phyloP scores from a whole-genome alignment of 2,329 filamentous ascomycete species.

The Arthrobotrys musiformis region DNA sequence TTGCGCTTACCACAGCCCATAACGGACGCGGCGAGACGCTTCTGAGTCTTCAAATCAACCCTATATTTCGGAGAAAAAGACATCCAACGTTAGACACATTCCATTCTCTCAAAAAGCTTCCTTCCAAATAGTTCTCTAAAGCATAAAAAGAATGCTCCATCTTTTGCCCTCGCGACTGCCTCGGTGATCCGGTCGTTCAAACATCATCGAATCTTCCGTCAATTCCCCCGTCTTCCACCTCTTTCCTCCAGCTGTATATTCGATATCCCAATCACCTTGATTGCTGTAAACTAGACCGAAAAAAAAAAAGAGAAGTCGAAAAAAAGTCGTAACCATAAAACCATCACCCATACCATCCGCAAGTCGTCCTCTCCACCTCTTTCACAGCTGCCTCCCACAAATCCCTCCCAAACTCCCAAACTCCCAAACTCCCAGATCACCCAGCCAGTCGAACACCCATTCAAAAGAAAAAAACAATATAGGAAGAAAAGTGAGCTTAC shows the following conservation, averaged over 20 bases:
- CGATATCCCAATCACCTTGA: no score
- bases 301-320: no score
- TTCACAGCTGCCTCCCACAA: not conserved
- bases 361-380: not conserved
- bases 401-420: not conserved
- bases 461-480: slow-evolving; percentile 1
- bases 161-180: not conserved
- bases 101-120: no score
- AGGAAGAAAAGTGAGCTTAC: slow-evolving; percentile 15
- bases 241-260: slow-evolving; percentile 3
- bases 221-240: slow-evolving; percentile 2
- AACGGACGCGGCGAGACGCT: slow-evolving; percentile 98
- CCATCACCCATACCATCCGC: not conserved
- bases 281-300: not conserved
- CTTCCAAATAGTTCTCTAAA: no score
- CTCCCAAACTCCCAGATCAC: slow-evolving; percentile 18
- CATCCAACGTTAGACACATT: slow-evolving; percentile 23
- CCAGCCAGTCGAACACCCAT: not conserved
- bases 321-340: not conserved
- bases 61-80: slow-evolving; percentile 67
- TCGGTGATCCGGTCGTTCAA: slow-evolving; percentile 4
- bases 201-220: not conserved
- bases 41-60: slow-evolving; percentile 99
- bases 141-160: no score
- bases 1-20: slow-evolving; percentile 99